Percentiles rank a stretch among this genome's conserved stretches.
Evolutionary conservation across 2,329 filamentous ascomycete genomes (phyloP).

Genomic region (Neopestalotiopsis sp.): DNA sequence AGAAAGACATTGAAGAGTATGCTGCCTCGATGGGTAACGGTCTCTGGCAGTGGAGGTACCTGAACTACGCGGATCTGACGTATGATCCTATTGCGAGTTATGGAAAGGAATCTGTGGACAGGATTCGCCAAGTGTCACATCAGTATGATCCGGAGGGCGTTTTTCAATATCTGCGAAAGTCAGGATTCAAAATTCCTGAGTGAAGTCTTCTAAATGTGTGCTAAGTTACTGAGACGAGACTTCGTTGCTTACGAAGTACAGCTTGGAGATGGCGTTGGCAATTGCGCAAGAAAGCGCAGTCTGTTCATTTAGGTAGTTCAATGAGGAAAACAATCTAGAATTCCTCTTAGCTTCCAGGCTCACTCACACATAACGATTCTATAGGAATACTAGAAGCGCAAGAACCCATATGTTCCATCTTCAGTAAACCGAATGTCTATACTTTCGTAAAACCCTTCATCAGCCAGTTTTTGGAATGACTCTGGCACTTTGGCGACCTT

Average conservation of each 20-base stretch:
- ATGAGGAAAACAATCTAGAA: too few species aligned
- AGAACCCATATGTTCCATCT: too few species aligned
- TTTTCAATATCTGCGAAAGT: conserved; percentile 41
- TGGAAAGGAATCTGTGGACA: conserved; percentile 37
- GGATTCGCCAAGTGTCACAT: conserved; percentile 34
- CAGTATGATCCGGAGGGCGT: conserved; percentile 42
- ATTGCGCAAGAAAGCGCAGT: too few species aligned
- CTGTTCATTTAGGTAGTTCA: too few species aligned
- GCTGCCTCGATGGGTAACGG: conserved; percentile 22
- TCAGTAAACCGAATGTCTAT: too few species aligned
- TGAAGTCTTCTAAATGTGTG: neutral
- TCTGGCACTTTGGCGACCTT: too few species aligned
- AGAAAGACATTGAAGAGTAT: conserved; percentile 32
- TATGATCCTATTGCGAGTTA: conserved; percentile 38
- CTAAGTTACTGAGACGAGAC: neutral
- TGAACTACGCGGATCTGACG: conserved; percentile 42
- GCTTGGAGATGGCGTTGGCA: too few species aligned
- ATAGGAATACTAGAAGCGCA: too few species aligned
- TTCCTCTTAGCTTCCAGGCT: too few species aligned
- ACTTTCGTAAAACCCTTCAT: too few species aligned
- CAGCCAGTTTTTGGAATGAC: too few species aligned
- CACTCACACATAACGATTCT: too few species aligned
- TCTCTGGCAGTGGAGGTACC: conserved; percentile 37
- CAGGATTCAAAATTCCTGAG: conserved; percentile 41
- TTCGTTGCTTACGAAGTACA: neutral